phyloP scores from a whole-genome alignment of 768 basidiomycete genomes.

The Hemileccinum impolitum region DNA sequence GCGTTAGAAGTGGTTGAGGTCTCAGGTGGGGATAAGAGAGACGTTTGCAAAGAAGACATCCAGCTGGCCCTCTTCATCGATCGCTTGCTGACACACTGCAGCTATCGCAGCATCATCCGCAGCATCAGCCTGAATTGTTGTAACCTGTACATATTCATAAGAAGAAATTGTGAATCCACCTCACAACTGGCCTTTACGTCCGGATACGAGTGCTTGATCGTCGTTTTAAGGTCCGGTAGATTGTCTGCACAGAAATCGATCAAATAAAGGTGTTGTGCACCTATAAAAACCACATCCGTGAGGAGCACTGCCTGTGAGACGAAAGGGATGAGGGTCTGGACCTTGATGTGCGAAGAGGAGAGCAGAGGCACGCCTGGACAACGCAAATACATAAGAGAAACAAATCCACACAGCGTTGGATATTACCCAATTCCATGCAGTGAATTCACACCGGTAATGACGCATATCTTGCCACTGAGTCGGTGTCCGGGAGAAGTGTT shows the following conservation, averaged over 20 bases:
- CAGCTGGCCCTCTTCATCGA: slow-evolving; percentile 78
- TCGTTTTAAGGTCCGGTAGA: slow-evolving; percentile 66
- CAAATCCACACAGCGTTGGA: slow-evolving; percentile 7
- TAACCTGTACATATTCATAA: slow-evolving; percentile 55
- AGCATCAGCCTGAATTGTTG: slow-evolving; percentile 75
- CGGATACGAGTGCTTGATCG: slow-evolving; percentile 64
- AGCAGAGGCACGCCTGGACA: slow-evolving; percentile 64
- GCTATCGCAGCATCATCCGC: slow-evolving; percentile 71
- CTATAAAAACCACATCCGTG: slow-evolving; percentile 35
- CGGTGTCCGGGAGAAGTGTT: slow-evolving; percentile 49
- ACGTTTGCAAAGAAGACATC: slow-evolving; percentile 98
- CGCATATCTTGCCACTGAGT: slow-evolving; percentile 75
- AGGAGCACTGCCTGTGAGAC: slow-evolving; percentile 3
- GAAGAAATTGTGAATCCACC: not conserved
- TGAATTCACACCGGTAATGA: slow-evolving; percentile 87
- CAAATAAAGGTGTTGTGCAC: slow-evolving; percentile 74
- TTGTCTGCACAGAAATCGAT: slow-evolving; percentile 67
- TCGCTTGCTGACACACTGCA: slow-evolving; percentile 63
- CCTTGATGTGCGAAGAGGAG: slow-evolving; percentile 81
- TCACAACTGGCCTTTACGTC: slow-evolving; percentile 63
- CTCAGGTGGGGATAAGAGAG: slow-evolving; percentile 18
- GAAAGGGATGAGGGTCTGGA: slow-evolving; percentile 21
- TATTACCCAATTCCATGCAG: slow-evolving; percentile 82
- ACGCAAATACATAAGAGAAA: slow-evolving; percentile 11
- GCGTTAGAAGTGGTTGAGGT: slow-evolving; percentile 2